Base-by-base conservation (phyloP, 495 filamentous ascomycete species). In the Hypoxylon trugodes region DNA sequence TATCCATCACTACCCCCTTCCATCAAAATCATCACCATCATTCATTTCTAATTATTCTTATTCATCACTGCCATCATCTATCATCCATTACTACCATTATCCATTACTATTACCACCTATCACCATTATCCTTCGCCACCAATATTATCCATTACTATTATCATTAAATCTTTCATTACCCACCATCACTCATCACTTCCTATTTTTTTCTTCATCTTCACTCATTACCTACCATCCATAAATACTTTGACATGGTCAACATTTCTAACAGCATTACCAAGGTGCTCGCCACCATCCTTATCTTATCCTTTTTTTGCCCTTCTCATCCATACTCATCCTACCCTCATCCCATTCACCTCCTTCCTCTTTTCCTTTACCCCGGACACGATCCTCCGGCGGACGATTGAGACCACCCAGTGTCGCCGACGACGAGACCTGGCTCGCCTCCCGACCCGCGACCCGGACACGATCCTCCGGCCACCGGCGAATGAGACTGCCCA, bases 391-490 rank as follows among this genome's bases (percentile, higher is more conserved):
- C 46, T 36, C 49, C 49, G 36, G 35, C n/a, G n/a, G n/a, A 24
- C 47, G 47, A 37, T 13, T n/a, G 30, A 50, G 47, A 50, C 47
- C 12, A 18, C 7, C 47, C 16, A 37, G 21, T 5, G 9, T 21
- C 32, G 30, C 47, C 47, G 47, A 50, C 47, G 47, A 50, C 47
- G 47, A 37, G 32, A 21, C 15, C 4, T 16, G 10, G 18, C 19
- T 36, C 19, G 26, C 45, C 45, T 35, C 26, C 8, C 45, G 45
- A 40, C 32, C 47, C 47, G 36, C 37, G 18, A n/a, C 24, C 46
- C 22, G 26, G 56, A 59, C 56, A 59, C 56, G 1, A 59, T 28
- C 46, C 45, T 59, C 52, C 40, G 19, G 41, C 40, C 9, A 21
- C 19, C 19, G 6, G n/a, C 4, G 36, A 10, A 42, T 21, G 22